Conservation (phyloP, 345 rosid species). For the Pseudoturritis turrita region DNA sequence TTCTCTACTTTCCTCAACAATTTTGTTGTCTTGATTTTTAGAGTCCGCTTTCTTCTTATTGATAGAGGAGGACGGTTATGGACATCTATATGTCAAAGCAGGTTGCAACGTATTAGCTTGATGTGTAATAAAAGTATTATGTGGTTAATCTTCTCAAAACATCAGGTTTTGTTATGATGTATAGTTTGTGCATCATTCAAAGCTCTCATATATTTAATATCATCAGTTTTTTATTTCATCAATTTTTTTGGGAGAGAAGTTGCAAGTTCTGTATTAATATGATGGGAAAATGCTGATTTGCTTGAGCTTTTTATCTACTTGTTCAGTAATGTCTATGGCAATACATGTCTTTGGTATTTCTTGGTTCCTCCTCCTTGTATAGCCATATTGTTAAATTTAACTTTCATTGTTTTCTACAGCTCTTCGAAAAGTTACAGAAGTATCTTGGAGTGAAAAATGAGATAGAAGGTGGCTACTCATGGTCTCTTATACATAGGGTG, state of each 20-base stretch:
- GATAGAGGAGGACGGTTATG: not conserved
- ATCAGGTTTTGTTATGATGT: not conserved
- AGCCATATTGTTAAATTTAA: not conserved
- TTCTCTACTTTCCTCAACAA: not conserved
- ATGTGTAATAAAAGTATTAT: not conserved
- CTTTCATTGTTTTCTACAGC: constrained; percentile 43
- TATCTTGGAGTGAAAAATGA: constrained; percentile 51
- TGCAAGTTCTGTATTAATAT: not conserved
- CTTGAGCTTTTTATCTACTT: constrained; percentile 1
- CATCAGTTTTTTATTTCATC: not conserved
- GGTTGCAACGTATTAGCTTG: not conserved
- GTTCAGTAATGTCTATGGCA: not conserved
- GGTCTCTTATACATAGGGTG: constrained; percentile 35
- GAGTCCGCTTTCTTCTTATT: not conserved
- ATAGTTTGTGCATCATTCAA: not conserved
- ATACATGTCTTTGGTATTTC: not conserved
- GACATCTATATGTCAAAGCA: not conserved
- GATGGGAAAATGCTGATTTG: not conserved
- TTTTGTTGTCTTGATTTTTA: not conserved
- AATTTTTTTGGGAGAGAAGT: not conserved
- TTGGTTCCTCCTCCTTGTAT: not conserved
- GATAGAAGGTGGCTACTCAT: constrained; percentile 30
- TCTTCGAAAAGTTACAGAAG: constrained; percentile 62
- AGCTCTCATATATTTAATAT: not conserved
- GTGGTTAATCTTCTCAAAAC: not conserved